Evolutionary conservation across 1,284 basidiomycete species (phyloP), one percentile per base, ranked within the genome.

Genomic region (Tilletia indica): DNA sequence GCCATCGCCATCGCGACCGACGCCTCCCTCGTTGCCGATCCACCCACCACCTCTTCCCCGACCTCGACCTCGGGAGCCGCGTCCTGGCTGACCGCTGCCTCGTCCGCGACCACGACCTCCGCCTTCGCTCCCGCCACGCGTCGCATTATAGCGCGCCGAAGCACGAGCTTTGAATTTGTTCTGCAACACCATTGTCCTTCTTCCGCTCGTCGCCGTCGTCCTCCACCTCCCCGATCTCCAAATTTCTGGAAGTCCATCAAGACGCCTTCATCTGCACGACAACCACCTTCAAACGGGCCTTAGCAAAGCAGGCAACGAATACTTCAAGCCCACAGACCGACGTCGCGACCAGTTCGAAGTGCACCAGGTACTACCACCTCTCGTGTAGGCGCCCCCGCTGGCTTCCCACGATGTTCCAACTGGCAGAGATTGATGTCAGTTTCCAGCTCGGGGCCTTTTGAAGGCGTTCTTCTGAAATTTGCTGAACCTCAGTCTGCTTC

Each of bases 91-190:
- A 21, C 58, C 58, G n/a, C 47, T 8, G 42, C 66, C 36, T 34
- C 64, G 31, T 11, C 25, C n/a, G 19, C 61, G n/a, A 64, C 12
- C 34, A n/a, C 12, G 14, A 25, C 16, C 21, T 34, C 58, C 68
- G 39, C 71, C 66, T 14, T 42, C 54, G 25, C 69, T 45, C 31
- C 45, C 71, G 39, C 56, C 49, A 16, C 36, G 21, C 42, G 56
- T 3, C 19, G 74, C 71, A 36, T 82, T 74, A 74, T 83, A 82
- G 14, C 76, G 72, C 48, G 79, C 69, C 45, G 81, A 83, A 3
- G 82, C 82, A 36, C 78, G 75, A 14, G 82, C 82, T 68, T 83
- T 83, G 80, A 79, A 83, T 68, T 82, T 83, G 75, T 83, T 82
- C 49, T 83, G 82, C 49, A 83, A 72, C 45, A 83, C 82, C 82